Evolutionary conservation across 1,139 yeast species (phyloP).

Genomic region (Magnusiomyces suaveolens): DNA sequence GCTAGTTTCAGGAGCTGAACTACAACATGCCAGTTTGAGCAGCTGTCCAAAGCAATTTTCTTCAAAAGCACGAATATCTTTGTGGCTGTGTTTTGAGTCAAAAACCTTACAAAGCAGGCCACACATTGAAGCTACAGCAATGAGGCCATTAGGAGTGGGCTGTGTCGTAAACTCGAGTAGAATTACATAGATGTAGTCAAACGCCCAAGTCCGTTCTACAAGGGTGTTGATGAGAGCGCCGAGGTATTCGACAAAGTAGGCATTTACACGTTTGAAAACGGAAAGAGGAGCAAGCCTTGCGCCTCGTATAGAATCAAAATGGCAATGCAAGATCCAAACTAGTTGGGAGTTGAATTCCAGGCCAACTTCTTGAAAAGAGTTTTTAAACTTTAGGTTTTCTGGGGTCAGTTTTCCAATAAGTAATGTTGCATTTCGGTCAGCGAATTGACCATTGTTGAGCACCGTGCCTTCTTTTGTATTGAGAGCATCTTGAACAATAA

Average conservation of each 20-base stretch:
- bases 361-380: slow-evolving; percentile 8
- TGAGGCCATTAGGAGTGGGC: slow-evolving; percentile 3
- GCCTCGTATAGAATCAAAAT: neutral
- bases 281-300: neutral
- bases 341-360: slow-evolving; percentile 9
- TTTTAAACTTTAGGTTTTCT: slow-evolving; percentile 5
- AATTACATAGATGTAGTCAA: slow-evolving; percentile 12
- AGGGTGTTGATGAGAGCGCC: slow-evolving; percentile 13
- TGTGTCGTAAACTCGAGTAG: slow-evolving; percentile 10
- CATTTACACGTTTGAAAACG: slow-evolving; percentile 12
- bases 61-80: slow-evolving; percentile 5
- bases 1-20: neutral
- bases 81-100: slow-evolving; percentile 10
- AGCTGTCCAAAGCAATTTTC: slow-evolving; percentile 8
- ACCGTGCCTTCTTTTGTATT: too few relatives aligned
- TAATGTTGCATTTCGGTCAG: neutral
- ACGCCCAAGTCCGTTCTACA: slow-evolving; percentile 11
- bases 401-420: neutral
- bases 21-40: slow-evolving; percentile 5
- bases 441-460: too few relatives aligned
- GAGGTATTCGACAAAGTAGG: slow-evolving; percentile 14
- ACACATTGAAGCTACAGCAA: slow-evolving; percentile 12
- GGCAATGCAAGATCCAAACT: slow-evolving; percentile 8
- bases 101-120: slow-evolving; percentile 13
- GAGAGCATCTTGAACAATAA: neutral